These are phyloP conservation scores for Cercospora beticola DNA, from an alignment of 2,329 filamentous ascomycete species.

Conservation along the genomic window DNA sequence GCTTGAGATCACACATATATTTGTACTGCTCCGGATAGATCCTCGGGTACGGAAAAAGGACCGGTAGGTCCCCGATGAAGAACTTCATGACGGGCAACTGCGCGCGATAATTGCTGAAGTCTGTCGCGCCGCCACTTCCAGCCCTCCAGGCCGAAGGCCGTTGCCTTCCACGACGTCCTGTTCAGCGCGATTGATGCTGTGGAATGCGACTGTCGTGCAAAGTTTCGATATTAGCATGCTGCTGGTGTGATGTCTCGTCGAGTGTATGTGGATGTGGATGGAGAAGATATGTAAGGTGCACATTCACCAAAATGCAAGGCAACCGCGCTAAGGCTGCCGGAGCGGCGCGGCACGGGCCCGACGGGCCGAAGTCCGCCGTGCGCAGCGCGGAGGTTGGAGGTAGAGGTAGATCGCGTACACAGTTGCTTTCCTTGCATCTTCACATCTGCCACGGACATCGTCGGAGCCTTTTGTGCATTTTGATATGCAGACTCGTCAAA, in stretches of 20 bases:
- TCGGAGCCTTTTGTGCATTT: too few species aligned
- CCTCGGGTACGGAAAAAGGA: constrained; percentile 72
- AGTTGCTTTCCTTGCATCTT: too few species aligned
- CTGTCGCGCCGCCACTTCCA: background rate
- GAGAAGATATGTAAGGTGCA: background rate
- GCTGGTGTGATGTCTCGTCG: background rate
- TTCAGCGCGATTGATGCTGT: background rate
- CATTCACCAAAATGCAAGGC: background rate
- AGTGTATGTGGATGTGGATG: background rate
- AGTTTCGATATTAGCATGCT: background rate
- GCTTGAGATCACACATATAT: constrained; percentile 83
- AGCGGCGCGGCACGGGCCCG: background rate
- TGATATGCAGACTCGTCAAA: too few species aligned
- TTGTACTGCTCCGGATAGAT: constrained; percentile 75
- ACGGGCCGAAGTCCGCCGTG: too few species aligned
- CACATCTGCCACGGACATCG: too few species aligned
- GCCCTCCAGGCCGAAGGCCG: background rate
- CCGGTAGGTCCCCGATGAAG: constrained; percentile 71
- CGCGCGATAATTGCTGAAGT: background rate
- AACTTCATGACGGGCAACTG: constrained; percentile 67
- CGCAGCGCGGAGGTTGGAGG: too few species aligned
- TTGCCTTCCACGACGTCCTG: background rate
- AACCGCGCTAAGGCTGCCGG: background rate
- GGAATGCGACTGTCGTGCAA: background rate
- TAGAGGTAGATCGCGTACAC: too few species aligned